Percentiles rank a stretch among this genome's conserved stretches.
Evolutionary conservation across 2,329 filamentous ascomycete genomes (phyloP).

Genomic region (Pseudovirgaria hyperparasitica): DNA sequence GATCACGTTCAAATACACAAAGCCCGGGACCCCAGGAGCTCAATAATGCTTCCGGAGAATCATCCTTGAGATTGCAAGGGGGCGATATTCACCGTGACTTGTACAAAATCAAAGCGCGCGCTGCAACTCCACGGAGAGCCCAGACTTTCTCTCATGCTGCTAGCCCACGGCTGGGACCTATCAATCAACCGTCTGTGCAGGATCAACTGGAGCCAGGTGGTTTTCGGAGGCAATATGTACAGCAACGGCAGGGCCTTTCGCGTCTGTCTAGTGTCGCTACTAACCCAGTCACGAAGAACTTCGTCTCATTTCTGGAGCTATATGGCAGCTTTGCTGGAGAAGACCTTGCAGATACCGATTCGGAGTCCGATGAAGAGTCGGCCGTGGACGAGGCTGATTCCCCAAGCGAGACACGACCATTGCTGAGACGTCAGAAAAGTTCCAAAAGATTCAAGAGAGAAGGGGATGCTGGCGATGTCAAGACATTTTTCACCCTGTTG

Average conservation of each 20-base stretch:
- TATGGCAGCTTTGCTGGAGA: slow-evolving; percentile 70
- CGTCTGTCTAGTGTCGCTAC: slow-evolving; percentile 31
- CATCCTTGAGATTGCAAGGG: slow-evolving; percentile 59
- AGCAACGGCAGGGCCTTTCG: no score
- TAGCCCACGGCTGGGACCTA: slow-evolving; percentile 15
- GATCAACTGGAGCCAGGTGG: slow-evolving; percentile 39
- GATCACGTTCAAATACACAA: no score
- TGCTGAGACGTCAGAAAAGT: slow-evolving; percentile 45
- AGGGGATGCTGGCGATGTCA: slow-evolving; percentile 54
- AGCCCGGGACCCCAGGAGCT: not conserved
- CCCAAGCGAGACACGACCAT: slow-evolving; percentile 42
- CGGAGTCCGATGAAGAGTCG: slow-evolving; percentile 48
- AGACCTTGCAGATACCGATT: slow-evolving; percentile 45
- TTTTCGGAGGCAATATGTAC: slow-evolving; percentile 41
- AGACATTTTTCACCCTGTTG: slow-evolving; percentile 66
- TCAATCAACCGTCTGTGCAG: slow-evolving; percentile 27
- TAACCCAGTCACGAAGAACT: slow-evolving; percentile 54
- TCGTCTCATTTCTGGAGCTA: slow-evolving; percentile 62
- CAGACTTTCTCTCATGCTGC: slow-evolving; percentile 52
- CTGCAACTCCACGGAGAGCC: slow-evolving; percentile 40
- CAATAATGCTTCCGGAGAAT: slow-evolving; percentile 30
- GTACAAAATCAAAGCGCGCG: slow-evolving; percentile 54
- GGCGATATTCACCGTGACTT: slow-evolving; percentile 70
- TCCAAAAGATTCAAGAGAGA: slow-evolving; percentile 30
- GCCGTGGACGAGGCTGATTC: slow-evolving; percentile 40